phyloP scores from a whole-genome alignment of 2,329 filamentous ascomycete species.

The Ophiostoma quercus region DNA sequence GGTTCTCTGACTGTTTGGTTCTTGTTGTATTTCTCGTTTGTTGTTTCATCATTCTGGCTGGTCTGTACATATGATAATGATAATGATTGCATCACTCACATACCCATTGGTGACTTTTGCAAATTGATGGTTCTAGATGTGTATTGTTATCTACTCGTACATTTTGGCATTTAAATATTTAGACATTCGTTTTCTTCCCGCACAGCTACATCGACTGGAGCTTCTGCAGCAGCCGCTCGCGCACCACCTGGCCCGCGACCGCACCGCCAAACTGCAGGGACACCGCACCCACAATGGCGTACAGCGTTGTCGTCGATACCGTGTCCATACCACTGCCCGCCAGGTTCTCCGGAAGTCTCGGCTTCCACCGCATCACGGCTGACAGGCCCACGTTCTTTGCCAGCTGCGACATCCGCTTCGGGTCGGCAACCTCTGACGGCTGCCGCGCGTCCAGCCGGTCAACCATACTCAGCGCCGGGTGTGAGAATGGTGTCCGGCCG shows the following conservation, averaged over 20 bases:
- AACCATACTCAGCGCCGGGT: constrained; percentile 66
- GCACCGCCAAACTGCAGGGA: constrained; percentile 82
- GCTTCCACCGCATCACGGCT: constrained; percentile 76
- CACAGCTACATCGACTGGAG: constrained; percentile 28
- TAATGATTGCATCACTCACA: constrained; percentile 6
- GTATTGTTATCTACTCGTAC: constrained; percentile 12
- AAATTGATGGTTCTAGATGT: not conserved
- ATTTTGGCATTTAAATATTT: constrained; percentile 9
- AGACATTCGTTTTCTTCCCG: not conserved
- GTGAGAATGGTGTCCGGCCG: constrained; percentile 60
- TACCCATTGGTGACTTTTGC: not conserved
- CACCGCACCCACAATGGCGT: constrained; percentile 82
- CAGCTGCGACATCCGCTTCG: constrained; percentile 61
- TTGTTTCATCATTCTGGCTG: not conserved
- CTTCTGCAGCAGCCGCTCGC: constrained; percentile 65
- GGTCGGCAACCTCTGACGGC: constrained; percentile 57
- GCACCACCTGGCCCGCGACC: constrained; percentile 67
- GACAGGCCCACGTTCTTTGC: constrained; percentile 66
- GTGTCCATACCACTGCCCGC: constrained; percentile 65
- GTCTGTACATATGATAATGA: constrained; percentile 10
- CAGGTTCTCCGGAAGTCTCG: constrained; percentile 66
- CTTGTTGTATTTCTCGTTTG: not conserved
- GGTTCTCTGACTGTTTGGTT: not conserved
- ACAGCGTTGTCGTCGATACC: constrained; percentile 71
- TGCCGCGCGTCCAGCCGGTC: constrained; percentile 61